Conservation (phyloP, 345 rosid species). For the Citropsis articulata region DNA sequence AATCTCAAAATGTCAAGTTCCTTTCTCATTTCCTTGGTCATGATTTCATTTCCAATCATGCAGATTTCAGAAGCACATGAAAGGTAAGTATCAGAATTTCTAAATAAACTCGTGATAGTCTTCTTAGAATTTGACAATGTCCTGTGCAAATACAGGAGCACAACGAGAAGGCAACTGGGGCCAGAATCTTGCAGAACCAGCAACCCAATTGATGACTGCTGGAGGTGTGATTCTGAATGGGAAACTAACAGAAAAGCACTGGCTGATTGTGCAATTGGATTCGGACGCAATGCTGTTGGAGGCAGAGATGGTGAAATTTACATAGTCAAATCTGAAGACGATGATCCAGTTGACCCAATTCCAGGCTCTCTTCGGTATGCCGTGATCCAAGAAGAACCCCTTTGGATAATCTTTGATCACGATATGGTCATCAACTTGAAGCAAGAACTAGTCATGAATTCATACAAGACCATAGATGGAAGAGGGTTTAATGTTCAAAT, state of each 20-base stretch:
- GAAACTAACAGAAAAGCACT: constrained; percentile 47
- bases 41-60: background rate
- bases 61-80: constrained; percentile 15
- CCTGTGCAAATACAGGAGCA: constrained; percentile 23
- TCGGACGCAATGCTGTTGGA: constrained; percentile 60
- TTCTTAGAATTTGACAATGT: background rate
- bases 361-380: constrained; percentile 59
- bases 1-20: constrained; percentile 21
- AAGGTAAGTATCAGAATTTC: constrained; percentile 19
- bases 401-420: constrained; percentile 59
- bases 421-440: constrained; percentile 61
- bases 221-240: constrained; percentile 66
- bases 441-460: constrained; percentile 47
- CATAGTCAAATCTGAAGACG: constrained; percentile 34
- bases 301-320: constrained; percentile 58
- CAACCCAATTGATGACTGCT: constrained; percentile 66
- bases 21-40: constrained; percentile 15
- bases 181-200: constrained; percentile 34
- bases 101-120: background rate
- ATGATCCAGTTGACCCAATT: constrained; percentile 36
- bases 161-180: constrained; percentile 29
- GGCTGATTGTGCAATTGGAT: constrained; percentile 65
- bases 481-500: constrained; percentile 57
- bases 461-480: constrained; percentile 69
- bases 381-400: constrained; percentile 49